These are phyloP conservation scores for Raffaelea ambrosiae DNA, from an alignment of 2,329 filamentous ascomycete genomes.

Conservation along the genomic window DNA sequence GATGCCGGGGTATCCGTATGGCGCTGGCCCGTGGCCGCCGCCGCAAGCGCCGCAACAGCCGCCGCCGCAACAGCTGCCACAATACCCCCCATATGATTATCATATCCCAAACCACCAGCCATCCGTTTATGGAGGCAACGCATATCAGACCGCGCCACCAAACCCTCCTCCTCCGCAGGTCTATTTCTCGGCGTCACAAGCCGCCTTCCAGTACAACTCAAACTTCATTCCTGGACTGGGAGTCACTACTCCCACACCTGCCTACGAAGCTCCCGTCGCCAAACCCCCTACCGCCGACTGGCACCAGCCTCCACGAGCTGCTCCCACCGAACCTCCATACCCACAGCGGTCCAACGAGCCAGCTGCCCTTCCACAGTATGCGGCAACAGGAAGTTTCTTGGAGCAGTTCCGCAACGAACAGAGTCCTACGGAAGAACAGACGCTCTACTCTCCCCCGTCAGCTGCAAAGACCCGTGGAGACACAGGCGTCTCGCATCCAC, in stretches of 20 bases:
- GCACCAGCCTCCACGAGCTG: neutral
- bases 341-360: too few relatives aligned
- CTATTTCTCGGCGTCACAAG: constrained; percentile 22
- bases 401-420: too few relatives aligned
- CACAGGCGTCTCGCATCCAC: neutral
- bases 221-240: constrained; percentile 30
- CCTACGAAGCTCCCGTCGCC: neutral
- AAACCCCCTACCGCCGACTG: neutral
- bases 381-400: neutral
- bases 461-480: too few relatives aligned
- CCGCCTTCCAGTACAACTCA: constrained; percentile 29
- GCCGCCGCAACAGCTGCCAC: neutral
- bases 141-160: constrained; percentile 7
- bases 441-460: too few relatives aligned
- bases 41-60: constrained; percentile 1
- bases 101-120: constrained; percentile 14
- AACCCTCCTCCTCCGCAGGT: neutral
- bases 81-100: neutral
- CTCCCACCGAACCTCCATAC: neutral
- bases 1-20: constrained; percentile 32
- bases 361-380: neutral
- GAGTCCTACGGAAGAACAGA: too few relatives aligned
- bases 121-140: neutral
- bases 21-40: constrained; percentile 19
- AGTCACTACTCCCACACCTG: constrained; percentile 16